Evolutionary conservation across 2,329 filamentous ascomycete species (phyloP).

Genomic region (Venturia carpophila): DNA sequence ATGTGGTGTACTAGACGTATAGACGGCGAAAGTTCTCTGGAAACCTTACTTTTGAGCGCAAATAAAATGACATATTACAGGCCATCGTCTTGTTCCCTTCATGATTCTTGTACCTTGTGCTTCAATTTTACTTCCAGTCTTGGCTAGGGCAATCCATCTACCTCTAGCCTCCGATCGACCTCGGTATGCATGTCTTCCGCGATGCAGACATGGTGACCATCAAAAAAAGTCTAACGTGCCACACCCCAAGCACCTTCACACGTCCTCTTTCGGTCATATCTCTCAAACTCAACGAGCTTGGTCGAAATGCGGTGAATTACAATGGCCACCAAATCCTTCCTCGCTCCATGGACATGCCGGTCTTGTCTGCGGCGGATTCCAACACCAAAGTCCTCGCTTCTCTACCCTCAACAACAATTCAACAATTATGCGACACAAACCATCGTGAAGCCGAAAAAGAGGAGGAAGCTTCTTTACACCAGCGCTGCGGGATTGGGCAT

Average conservation of each 20-base stretch:
- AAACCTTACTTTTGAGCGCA: neutral
- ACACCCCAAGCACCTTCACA: neutral
- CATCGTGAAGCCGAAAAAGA: conserved; percentile 10
- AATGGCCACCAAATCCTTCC: conserved; percentile 5
- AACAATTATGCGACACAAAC: conserved; percentile 6
- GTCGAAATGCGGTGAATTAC: neutral
- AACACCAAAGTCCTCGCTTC: neutral
- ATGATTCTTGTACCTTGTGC: neutral
- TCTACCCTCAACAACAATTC: neutral
- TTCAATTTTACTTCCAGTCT: neutral
- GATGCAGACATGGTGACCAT: neutral
- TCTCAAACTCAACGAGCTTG: neutral
- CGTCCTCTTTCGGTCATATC: neutral
- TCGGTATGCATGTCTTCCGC: neutral
- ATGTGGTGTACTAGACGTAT: conserved; percentile 1
- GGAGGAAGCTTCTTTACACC: conserved; percentile 12
- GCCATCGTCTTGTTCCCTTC: neutral
- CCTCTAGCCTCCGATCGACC: neutral
- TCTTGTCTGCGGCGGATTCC: conserved; percentile 13
- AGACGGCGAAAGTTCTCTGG: neutral
- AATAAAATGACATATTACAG: neutral
- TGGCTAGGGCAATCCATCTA: conserved; percentile 6
- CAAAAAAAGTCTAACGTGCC: neutral
- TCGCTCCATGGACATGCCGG: conserved; percentile 16
- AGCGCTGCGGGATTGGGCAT: conserved; percentile 11